Base-by-base conservation (phyloP, 768 basidiomycete genomes). In the Suillus cothurnatus region DNA sequence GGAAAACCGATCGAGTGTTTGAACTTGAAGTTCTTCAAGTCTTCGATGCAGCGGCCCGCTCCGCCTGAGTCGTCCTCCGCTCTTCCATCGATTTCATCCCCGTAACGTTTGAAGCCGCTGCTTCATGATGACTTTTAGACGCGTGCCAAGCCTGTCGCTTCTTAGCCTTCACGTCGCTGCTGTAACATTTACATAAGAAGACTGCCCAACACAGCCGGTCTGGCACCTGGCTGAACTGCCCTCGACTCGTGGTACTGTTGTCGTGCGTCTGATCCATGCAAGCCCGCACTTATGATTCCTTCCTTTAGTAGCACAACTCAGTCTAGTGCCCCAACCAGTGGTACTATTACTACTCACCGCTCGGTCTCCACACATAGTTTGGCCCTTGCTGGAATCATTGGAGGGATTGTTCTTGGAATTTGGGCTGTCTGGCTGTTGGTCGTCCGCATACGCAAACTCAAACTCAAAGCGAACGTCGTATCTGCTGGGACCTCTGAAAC, bases 21-120 rank as follows among this genome's bases (percentile, higher is more conserved):
- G n/a, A n/a, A n/a, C n/a, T 34, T 34, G 32, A 34, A 34, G 6
- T 41, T 41, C 39, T 41, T n/a, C 11, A n/a, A n/a, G n/a, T n/a
- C n/a, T n/a, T n/a, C n/a, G n/a, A n/a, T 45, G 21, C 45, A 45
- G 11, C 21, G 6, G 41, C 19, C n/a, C 21, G 41, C 19, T 45
- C 21, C 21, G 4, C 21, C 4, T 34, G 11, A 34, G 34, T 21
- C 1, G 11, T n/a, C 41, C 21, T n/a, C 9, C n/a, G n/a, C 64
- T 3, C 28, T 65, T 12, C 65, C 70, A 11, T 26, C 15, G 34
- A 73, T 68, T 7, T 72, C 76, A 23, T 71, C 70, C n/a, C 4
- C 73, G 0, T 67, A 47, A 23, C 72, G 71, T 63, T 76, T 77
- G 36, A 69, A 71, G 59, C 76, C 70, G 2, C 60, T 23, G 11